These are phyloP conservation scores for Acanthamoeba quina DNA, from an alignment of 208 protist genomes.

Conservation along the genomic window DNA sequence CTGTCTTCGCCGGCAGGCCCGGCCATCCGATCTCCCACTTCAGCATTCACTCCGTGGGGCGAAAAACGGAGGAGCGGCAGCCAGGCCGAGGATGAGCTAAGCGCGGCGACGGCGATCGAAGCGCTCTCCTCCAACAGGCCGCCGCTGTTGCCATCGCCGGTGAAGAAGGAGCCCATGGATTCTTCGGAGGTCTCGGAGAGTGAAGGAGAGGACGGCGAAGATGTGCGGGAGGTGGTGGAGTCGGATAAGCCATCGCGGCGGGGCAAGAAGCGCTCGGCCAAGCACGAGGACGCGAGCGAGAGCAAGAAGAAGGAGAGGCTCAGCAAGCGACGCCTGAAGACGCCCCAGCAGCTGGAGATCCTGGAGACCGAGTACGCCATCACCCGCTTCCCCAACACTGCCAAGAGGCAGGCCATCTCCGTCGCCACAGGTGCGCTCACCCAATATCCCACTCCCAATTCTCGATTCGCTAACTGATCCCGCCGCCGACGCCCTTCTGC, in stretches of 20 bases:
- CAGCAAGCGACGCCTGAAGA: slow-evolving; percentile 7
- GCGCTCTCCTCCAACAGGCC: not conserved
- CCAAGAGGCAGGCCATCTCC: not conserved
- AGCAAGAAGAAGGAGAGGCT: not conserved
- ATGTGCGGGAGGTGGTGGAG: not conserved
- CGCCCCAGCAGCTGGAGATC: not conserved
- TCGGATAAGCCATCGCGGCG: not conserved
- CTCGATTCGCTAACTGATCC: not conserved
- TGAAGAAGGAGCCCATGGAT: not conserved
- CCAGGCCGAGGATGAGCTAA: not conserved
- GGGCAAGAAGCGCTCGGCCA: too few relatives aligned
- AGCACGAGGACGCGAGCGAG: too few relatives aligned
- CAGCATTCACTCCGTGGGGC: not conserved
- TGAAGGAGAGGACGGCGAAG: not conserved
- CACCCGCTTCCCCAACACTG: slow-evolving; percentile 25
- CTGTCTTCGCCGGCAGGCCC: not conserved
- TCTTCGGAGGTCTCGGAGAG: not conserved
- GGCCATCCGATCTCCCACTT: not conserved
- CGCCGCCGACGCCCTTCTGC: not conserved
- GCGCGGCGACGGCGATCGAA: not conserved
- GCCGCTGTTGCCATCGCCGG: not conserved
- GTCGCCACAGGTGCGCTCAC: not conserved
- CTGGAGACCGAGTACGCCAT: not conserved
- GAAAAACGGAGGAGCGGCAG: not conserved
- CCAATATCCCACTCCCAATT: not conserved